These are phyloP conservation scores for Hirsutella thompsonii DNA, from an alignment of 2,329 filamentous ascomycete species.

Conservation along the genomic window DNA sequence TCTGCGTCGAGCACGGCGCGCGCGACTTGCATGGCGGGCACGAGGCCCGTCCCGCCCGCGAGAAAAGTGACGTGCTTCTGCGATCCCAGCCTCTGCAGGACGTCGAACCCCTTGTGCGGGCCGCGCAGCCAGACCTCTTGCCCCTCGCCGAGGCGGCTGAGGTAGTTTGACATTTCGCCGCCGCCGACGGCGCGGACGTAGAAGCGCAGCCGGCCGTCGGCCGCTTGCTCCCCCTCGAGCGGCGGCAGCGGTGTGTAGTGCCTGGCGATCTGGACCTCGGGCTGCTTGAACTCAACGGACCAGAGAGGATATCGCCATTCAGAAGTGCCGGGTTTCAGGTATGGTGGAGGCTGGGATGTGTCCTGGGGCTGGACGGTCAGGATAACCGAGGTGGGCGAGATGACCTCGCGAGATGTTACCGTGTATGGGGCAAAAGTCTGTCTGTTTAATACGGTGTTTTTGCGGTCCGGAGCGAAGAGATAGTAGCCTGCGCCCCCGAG, in stretches of 20 bases:
- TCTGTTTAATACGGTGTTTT: constrained; percentile 34
- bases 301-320: constrained; percentile 49
- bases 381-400: constrained; percentile 57
- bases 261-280: constrained; percentile 80
- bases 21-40: constrained; percentile 74
- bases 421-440: constrained; percentile 53
- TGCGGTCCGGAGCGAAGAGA: constrained; percentile 10
- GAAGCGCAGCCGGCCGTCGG: constrained; percentile 46
- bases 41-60: constrained; percentile 86
- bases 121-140: constrained; percentile 64
- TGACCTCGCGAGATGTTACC: constrained; percentile 44
- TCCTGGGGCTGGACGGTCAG: constrained; percentile 44
- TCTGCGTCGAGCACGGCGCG: constrained; percentile 39
- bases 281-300: constrained; percentile 90
- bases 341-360: constrained; percentile 14
- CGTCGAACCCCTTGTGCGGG: constrained; percentile 56
- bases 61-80: constrained; percentile 57
- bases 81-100: constrained; percentile 19
- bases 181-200: constrained; percentile 65
- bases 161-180: constrained; percentile 78
- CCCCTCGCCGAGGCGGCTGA: constrained; percentile 51
- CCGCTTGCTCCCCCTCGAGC: constrained; percentile 11
- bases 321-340: constrained; percentile 11
- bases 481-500: constrained; percentile 14
- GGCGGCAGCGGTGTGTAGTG: constrained; percentile 82